Evolutionary conservation across 31 red algal genomes (phyloP), one percentile per base, ranked within the genome.

Genomic region (Odonthalia washingtoniensis): DNA sequence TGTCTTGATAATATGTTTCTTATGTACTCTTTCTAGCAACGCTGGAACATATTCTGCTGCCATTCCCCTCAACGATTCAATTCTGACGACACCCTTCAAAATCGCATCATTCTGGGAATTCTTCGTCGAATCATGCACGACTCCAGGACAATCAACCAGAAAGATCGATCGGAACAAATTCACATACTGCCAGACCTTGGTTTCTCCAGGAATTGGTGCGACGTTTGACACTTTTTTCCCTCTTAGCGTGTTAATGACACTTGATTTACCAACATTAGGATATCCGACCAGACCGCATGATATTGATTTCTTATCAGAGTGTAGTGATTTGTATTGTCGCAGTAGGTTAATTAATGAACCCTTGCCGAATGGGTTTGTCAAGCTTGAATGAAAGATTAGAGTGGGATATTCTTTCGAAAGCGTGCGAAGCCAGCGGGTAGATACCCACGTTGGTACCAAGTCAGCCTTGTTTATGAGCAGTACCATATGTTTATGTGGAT

Each of bases 131-230:
- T 94, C 94, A 72, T 96, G 94, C 5, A 98, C 97, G 45, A 98
- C 91, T 34, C 97, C 97, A 14, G 97, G 97, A 87, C 97, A 98
- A 82, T 98, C 97, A 9, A 98, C 86, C 49, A 98, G 94, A 84
- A 91, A 98, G 39, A 98, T 87, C 24, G 85, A 87, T 5, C 90
- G 78, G 46, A 96, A 96, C 57, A 98, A 76, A 40, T 94, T 94
- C 18, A 98, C 90, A 85, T 98, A 98, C 85, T 98, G 97, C 97
- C 97, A 98, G 6, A 98, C 94, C 68, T 98, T 98, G 16, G 97
- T 98, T 62, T 98, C 97, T 17, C 97, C 97, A 43, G 97, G 97
- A 69, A 98, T 74, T 12, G 97, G 97, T 41, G 97, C 97, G 24
- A 93, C 97, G 17, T 94, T 94, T 2, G 90, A 95, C 40, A 96